Evolutionary conservation across 1,139 yeast species (phyloP).

Genomic region (Suzukiozyma palmioleophila): DNA sequence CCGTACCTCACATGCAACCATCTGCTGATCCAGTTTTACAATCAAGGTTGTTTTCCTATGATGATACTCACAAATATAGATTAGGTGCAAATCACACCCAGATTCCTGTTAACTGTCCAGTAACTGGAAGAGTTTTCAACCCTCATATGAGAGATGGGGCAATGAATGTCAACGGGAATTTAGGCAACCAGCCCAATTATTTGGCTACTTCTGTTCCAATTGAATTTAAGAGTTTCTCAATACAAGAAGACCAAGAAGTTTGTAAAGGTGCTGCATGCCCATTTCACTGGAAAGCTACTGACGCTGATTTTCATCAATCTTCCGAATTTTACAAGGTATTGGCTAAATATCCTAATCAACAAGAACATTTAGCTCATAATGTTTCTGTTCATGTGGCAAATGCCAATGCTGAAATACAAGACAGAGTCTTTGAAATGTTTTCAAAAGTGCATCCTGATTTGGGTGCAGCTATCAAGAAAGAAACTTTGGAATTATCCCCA

Average conservation of each 20-base stretch:
- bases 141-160: constrained; percentile 77
- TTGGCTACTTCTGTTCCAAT: constrained; percentile 49
- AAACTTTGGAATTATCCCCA: constrained; percentile 52
- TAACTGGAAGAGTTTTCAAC: constrained; percentile 35
- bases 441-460: constrained; percentile 58
- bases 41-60: constrained; percentile 69
- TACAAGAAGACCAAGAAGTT: constrained; percentile 56
- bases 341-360: constrained; percentile 63
- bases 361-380: constrained; percentile 66
- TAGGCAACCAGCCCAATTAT: constrained; percentile 75
- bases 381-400: constrained; percentile 57
- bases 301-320: constrained; percentile 61
- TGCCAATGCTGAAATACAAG: constrained; percentile 64
- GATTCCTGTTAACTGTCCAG: constrained; percentile 61
- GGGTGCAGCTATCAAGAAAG: constrained; percentile 48
- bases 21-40: constrained; percentile 78
- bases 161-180: constrained; percentile 74
- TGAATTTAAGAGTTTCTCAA: constrained; percentile 12
- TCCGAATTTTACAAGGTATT: constrained; percentile 58
- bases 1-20: constrained; percentile 71
- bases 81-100: constrained; percentile 60
- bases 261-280: constrained; percentile 75
- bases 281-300: constrained; percentile 67
- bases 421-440: constrained; percentile 64
- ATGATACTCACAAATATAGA: constrained; percentile 60